Evolutionary conservation across 768 basidiomycete species (phyloP), one percentile per base, ranked within the genome.

Genomic region (Mycena sanguinolenta): DNA sequence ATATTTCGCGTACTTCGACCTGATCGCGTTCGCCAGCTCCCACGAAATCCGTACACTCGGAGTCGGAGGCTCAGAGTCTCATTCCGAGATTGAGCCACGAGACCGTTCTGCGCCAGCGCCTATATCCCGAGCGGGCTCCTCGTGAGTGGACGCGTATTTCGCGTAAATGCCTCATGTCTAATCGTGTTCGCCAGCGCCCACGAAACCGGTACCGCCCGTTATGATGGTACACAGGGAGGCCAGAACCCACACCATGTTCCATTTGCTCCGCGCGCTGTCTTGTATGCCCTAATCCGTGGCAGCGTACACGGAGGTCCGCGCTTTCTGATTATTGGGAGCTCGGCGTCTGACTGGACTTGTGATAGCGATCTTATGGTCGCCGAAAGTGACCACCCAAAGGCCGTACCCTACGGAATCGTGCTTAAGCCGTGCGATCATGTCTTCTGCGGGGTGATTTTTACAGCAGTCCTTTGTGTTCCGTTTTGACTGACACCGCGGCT

Each of bases 401-500:
- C 36, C 0, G 21, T 50, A 14, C 50, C 50, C 23, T 63, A 69
- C 36, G 72, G 72, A 7, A 62, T 69, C 42, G 57, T 32, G 36
- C 68, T 73, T 19, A 9, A 39, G 8, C 63, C 65, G 4, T 74
- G 74, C 57, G 42, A 61, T 25, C 74, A 74, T 42, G 64, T 64
- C 50, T 74, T 74, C 28, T 74, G 74, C 30, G 74, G 74, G 52
- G 74, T 73, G 53, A 46, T 50, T 61, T 38, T 54, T 34, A 10
- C 32, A 4, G 49, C 9, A 23, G 6, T 5, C n/a, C 7, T 28
- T 28, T 28, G 28, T 28, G 28, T 25, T 8, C 0, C 14, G 14
- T 46, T 9, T 52, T 67, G 0, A 57, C 39, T n/a, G 32, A 34
- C 32, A 5, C 32, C 32, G n/a, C n/a, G n/a, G n/a, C 17, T n/a